Evolutionary conservation across 441 rosid genomes (phyloP).

Genomic region (Erodium moschatum): DNA sequence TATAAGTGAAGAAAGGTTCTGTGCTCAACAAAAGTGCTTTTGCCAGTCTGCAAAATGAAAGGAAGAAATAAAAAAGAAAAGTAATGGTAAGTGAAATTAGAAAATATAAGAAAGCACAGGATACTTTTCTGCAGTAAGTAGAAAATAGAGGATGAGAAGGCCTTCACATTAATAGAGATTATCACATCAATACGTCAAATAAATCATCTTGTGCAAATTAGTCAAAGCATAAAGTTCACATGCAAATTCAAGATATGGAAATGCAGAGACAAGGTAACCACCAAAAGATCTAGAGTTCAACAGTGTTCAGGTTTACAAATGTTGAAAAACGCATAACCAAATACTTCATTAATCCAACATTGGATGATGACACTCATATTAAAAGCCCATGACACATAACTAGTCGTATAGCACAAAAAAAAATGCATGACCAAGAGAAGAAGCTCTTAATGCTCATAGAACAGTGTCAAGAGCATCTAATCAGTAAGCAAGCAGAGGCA

Average conservation of each 20-base stretch:
- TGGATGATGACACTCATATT: neutral
- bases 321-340: neutral
- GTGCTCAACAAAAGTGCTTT: slow-evolving; percentile 97
- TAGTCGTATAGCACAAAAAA: neutral
- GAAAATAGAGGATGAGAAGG: neutral
- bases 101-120: slow-evolving; percentile 8
- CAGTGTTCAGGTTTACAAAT: neutral
- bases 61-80: slow-evolving; percentile 3
- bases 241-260: neutral
- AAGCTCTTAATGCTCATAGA: neutral
- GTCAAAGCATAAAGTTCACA: too few species aligned
- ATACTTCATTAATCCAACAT: neutral
- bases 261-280: neutral
- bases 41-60: slow-evolving; percentile 63
- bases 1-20: slow-evolving; percentile 95
- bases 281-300: neutral
- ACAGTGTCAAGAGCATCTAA: neutral
- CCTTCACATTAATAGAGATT: slow-evolving; percentile 2
- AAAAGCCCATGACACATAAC: neutral
- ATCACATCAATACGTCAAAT: slow-evolving; percentile 2
- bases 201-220: too few species aligned
- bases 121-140: neutral
- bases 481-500: neutral
- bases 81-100: slow-evolving; percentile 4
- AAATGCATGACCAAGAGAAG: neutral